A percentile compares a stretch with the other conserved stretches of the same genome.
Evolutionary conservation across 2,329 filamentous ascomycete species (phyloP).

Genomic region (Stagonosporopsis tanaceti): DNA sequence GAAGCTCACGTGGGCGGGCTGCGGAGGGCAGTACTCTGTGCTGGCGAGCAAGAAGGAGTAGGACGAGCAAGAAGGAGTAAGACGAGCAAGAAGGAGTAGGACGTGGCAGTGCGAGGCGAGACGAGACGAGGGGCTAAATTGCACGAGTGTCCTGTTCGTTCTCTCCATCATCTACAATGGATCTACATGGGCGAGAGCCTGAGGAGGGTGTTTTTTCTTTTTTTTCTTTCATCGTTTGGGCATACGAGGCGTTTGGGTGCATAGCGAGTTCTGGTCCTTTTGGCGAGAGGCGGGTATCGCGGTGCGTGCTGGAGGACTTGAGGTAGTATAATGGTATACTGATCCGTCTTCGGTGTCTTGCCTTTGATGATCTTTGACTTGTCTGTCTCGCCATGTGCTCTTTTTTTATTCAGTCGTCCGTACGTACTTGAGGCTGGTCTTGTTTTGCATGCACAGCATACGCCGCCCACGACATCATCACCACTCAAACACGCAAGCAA

Average conservation of each 20-base stretch:
- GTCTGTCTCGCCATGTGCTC: no score
- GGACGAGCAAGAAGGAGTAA: neutral
- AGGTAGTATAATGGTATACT: slow-evolving; percentile 29
- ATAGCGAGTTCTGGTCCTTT: slow-evolving; percentile 12
- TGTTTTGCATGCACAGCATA: no score
- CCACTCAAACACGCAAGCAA: no score
- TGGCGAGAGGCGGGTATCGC: no score
- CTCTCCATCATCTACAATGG: slow-evolving; percentile 3
- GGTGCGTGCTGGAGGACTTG: slow-evolving; percentile 16
- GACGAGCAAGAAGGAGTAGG: neutral
- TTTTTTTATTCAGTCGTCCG: no score
- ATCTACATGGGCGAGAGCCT: slow-evolving; percentile 9
- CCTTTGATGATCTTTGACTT: no score
- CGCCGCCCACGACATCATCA: no score
- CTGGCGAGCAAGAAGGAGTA: slow-evolving; percentile 55
- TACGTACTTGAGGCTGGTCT: no score
- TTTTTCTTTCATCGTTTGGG: slow-evolving; percentile 1
- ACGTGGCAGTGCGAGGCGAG: neutral
- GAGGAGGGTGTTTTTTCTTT: neutral
- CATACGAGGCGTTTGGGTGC: slow-evolving; percentile 35
- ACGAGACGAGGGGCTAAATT: slow-evolving; percentile 13
- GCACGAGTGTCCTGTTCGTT: neutral
- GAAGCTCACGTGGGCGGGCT: slow-evolving; percentile 78
- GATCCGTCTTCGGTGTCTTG: neutral
- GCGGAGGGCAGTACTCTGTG: slow-evolving; percentile 85